Evolutionary conservation across 1,139 yeast species (phyloP), one percentile per base, ranked within the genome.

Genomic region (Barnettozyma hawaiiensis): DNA sequence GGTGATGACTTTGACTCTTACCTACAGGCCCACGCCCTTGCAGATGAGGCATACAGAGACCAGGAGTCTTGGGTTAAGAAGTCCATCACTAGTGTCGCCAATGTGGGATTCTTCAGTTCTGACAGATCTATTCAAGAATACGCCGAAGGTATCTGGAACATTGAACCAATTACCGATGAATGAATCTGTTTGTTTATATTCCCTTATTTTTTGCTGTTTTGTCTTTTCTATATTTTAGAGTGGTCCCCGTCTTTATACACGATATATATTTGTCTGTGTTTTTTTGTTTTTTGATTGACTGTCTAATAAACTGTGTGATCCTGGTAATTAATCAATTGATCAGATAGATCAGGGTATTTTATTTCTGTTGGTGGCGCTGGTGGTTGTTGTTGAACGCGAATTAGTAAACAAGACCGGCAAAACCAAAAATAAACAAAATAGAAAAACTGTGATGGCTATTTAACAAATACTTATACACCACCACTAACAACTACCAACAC

Each of bases 61-160:
- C 81, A 77, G 59, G 76, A 75, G 48, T 72, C 67, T 38, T 89
- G 97, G 97, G 73, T 77, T 44, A 78, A 76, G 61, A 87, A 85
- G 69, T 70, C 82, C 39, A 84, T 89, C 48, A 65, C 71, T 50
- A 78, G 85, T 55, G 97, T 89, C 45, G 95, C 97, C 47, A 86
- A 86, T 63, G 85, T 86, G 84, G 97, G 97, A 9, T 90, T 85
- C 75, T 89, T 89, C 68, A 77, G 86, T 47, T 81, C 92, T 51
- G 97, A 89, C 64, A 75, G 97, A 64, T 87, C 95, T 62, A 83
- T 89, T 59, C 85, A 82, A 54, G 97, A 90, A 63, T 89, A 89
- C 55, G 95, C 97, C 27, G 96, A 86, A 56, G 78, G 82, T 50
- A 87, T 89, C 58, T 90, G 97, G 97, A 84, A 87, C 59, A 77